Evolutionary conservation across 1,284 basidiomycete species (phyloP).

Genomic region (Ganoderma sinense): DNA sequence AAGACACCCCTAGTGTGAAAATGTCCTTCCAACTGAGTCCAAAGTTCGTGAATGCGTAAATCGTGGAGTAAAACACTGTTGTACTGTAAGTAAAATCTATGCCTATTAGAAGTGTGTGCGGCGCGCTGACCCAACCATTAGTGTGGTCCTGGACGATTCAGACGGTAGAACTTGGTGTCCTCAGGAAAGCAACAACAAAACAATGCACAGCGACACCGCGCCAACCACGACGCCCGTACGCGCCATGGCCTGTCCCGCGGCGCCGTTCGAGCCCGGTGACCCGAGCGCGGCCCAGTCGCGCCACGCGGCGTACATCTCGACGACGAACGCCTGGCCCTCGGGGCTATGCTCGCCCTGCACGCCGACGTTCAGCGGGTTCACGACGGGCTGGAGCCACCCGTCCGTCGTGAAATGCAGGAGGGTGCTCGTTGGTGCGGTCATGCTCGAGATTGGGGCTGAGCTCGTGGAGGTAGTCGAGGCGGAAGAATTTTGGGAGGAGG

Average conservation of each 20-base stretch:
- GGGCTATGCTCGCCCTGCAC: slow-evolving; percentile 49
- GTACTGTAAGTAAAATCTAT: too few species aligned
- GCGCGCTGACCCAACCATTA: too few species aligned
- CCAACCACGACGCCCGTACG: not conserved
- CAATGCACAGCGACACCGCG: not conserved
- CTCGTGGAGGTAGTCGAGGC: slow-evolving; percentile 7
- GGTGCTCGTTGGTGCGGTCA: slow-evolving; percentile 13
- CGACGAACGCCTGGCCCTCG: slow-evolving; percentile 64
- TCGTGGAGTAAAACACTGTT: too few species aligned
- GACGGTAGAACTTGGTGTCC: too few species aligned
- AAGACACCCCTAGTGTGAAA: too few species aligned
- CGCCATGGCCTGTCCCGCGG: not conserved
- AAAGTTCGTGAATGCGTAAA: too few species aligned
- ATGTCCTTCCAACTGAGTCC: too few species aligned
- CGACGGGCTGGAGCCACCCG: slow-evolving; percentile 61
- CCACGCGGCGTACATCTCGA: slow-evolving; percentile 61
- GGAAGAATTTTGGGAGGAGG: too few species aligned
- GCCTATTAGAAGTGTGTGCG: too few species aligned
- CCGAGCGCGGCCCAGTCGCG: slow-evolving; percentile 55
- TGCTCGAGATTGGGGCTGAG: slow-evolving; percentile 9
- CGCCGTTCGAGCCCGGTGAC: slow-evolving; percentile 42
- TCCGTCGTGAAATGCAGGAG: slow-evolving; percentile 59
- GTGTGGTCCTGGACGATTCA: too few species aligned
- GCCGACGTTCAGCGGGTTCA: slow-evolving; percentile 54
- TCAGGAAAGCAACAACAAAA: not conserved